Base-by-base conservation (phyloP, 495 filamentous ascomycete species). In the Penicillium simplicissimum region DNA sequence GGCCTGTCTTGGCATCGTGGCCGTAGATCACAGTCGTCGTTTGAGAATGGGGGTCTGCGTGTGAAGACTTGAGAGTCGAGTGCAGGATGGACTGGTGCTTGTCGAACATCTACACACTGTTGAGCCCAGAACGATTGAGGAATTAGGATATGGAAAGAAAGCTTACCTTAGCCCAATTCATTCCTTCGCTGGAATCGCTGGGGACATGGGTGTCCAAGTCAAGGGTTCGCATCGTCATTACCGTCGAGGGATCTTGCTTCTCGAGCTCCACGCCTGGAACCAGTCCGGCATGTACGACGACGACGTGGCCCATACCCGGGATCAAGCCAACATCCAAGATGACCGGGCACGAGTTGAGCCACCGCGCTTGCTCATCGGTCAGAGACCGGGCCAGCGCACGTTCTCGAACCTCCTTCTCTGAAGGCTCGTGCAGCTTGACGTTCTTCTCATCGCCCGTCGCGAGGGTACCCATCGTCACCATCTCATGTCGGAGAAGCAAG, bases 191-290 rank as follows among this genome's bases (percentile, higher is more conserved):
- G 47, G 68, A 72, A 19, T 82, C 78, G 59, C 84, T 85, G 4
- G 89, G 89, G 6, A 89, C 75, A 52, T 84, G 81, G 3, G 84
- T 85, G 21, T 85, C 72, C 38, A 83, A 64, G 69, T 88, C 83
- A 47, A 97, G 86, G 4, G 85, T 91, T 51, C 91, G 86, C 92
- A 98, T 96, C 66, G 90, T 93, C 93, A 98, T 97, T 14, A 89
- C 88, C 47, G 85, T 85, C 66, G 84, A 85, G 0, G 92, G 87
- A 74, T 96, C 90, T 65, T 96, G 91, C 57, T 83, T 79, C 52
- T 89, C 81, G 4, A 96, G 78, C 0, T 81, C 71, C 8, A 96
- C 78, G 0, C 84, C 89, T 0, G 94, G 91, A 0, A 93, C 84
- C 1, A 97, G 71, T 1, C 95, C 95, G 0, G 83, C 95, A 77